Evolutionary conservation across 371 early-diverging fungal genomes (phyloP).

Genomic region (Phascolomyces articulosus): DNA sequence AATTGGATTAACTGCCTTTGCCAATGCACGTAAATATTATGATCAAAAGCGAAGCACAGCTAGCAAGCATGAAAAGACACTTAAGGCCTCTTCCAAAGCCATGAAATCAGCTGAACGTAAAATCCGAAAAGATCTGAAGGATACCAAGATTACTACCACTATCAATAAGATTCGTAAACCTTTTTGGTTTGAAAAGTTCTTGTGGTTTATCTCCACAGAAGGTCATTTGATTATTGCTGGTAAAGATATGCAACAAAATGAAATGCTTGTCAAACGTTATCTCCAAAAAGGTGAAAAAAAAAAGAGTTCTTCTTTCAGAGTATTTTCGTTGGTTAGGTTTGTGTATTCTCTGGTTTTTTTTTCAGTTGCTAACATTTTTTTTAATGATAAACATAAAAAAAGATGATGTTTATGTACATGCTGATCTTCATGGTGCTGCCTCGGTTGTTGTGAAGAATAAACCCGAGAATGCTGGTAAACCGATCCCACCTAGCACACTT

Average conservation of each 20-base stretch:
- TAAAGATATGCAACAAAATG: slow-evolving; percentile 97
- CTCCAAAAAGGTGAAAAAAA: slow-evolving; percentile 69
- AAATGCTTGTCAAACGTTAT: slow-evolving; percentile 92
- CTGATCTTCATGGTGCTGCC: slow-evolving; percentile 96
- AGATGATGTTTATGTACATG: slow-evolving; percentile 95
- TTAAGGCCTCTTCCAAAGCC: slow-evolving; percentile 82
- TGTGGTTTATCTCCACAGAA: slow-evolving; percentile 97
- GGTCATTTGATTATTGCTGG: slow-evolving; percentile 96
- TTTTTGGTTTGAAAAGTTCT: slow-evolving; percentile 99
- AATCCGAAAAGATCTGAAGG: slow-evolving; percentile 80
- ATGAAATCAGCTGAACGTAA: slow-evolving; percentile 90
- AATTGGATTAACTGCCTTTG: slow-evolving; percentile 84
- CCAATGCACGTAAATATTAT: slow-evolving; percentile 93
- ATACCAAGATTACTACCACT: slow-evolving; percentile 70
- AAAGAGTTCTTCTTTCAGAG: too few relatives aligned
- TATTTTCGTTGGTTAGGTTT: too few relatives aligned
- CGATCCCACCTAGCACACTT: slow-evolving; percentile 89
- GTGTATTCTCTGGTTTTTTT: too few relatives aligned
- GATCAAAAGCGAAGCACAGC: slow-evolving; percentile 82
- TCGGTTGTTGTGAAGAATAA: slow-evolving; percentile 93
- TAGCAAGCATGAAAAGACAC: slow-evolving; percentile 89
- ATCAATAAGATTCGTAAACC: slow-evolving; percentile 90
- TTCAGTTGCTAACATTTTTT: not conserved
- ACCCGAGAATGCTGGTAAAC: slow-evolving; percentile 59
- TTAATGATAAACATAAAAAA: not conserved